Evolutionary conservation across 805 yeast genomes (phyloP), one percentile per base, ranked within the genome.

Genomic region (Saccharomycopsis sp.): DNA sequence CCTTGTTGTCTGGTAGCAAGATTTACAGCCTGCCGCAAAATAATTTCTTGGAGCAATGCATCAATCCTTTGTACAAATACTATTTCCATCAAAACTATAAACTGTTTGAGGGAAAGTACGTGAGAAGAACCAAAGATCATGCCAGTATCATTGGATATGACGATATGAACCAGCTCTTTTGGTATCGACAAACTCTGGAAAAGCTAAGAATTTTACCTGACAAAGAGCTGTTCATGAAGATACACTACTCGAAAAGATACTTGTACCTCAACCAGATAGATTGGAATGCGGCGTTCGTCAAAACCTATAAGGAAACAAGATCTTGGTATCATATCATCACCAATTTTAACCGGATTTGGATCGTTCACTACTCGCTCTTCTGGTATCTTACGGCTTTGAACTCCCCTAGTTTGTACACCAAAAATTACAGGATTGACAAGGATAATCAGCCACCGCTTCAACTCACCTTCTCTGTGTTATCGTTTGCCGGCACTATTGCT

Each of bases 161-260:
- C 72, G 97, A 90, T 69, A 83, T 90, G 69, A 90, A 90, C 67
- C 97, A 90, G 66, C 73, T 87, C 44, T 90, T 90, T 66, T 90
- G 97, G 97, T 83, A 86, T 64, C 76, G 82, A 2, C 79, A 82
- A 61, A 90, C 94, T 0, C 73, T 90, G 55, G 82, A 81, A 61
- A 76, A 77, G 54, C 76, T 90, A 18, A 70, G 71, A 1, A 67
- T 86, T 34, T 65, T 70, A 2, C 76, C 76, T 50, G 74, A 78
- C 5, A 75, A 75, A 51, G 67, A 68, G 2, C 70, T 70, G 50
- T 67, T 88, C 23, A 79, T 88, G 70, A 81, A 79, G 59, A 66
- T 79, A 37, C 79, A 81, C 1, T 74, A 82, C 0, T 67, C 72
- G 20, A 82, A 84, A 57, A 74, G 97, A 61, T 89, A 81, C 63